Evolutionary conservation across 108 stramenopile genomes (phyloP).

Genomic region (Cyclotella choctawhatcheeana): DNA sequence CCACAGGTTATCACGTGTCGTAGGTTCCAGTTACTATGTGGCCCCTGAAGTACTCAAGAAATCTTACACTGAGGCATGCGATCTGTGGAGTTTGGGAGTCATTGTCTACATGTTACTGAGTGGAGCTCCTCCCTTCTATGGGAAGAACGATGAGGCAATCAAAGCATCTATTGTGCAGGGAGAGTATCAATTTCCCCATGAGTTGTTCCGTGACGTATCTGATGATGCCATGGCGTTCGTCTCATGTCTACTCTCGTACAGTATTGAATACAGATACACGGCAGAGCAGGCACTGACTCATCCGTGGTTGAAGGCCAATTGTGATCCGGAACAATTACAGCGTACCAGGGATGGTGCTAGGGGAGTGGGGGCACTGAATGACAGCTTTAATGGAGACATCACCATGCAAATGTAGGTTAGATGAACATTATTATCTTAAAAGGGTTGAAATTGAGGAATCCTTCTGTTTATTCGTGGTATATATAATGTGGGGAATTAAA

Average conservation of each 20-base stretch:
- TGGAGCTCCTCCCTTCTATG: slow-evolving; percentile 94
- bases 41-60: slow-evolving; percentile 98
- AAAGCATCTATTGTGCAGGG: slow-evolving; percentile 90
- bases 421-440: slow-evolving; percentile 1
- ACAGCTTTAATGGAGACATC: slow-evolving; percentile 20
- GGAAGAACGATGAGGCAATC: slow-evolving; percentile 90
- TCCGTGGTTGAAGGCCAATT: slow-evolving; percentile 85
- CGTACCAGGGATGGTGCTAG: slow-evolving; percentile 76
- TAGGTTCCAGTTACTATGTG: slow-evolving; percentile 96
- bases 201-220: slow-evolving; percentile 86
- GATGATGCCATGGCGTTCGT: slow-evolving; percentile 94
- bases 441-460: neutral
- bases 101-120: slow-evolving; percentile 93
- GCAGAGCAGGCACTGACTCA: slow-evolving; percentile 91
- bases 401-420: slow-evolving; percentile 27
- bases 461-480: neutral
- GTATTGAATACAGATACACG: slow-evolving; percentile 85
- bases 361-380: slow-evolving; percentile 47
- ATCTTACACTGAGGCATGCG: slow-evolving; percentile 95
- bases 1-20: slow-evolving; percentile 84
- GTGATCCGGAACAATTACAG: slow-evolving; percentile 72
- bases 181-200: slow-evolving; percentile 88
- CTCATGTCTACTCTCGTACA: slow-evolving; percentile 80
- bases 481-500: neutral
- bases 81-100: slow-evolving; percentile 95